A percentile compares a stretch with the other conserved stretches of the same genome.
Conservation (phyloP, 805 yeast genomes). For the Saccharomycopsis fermentans region DNA sequence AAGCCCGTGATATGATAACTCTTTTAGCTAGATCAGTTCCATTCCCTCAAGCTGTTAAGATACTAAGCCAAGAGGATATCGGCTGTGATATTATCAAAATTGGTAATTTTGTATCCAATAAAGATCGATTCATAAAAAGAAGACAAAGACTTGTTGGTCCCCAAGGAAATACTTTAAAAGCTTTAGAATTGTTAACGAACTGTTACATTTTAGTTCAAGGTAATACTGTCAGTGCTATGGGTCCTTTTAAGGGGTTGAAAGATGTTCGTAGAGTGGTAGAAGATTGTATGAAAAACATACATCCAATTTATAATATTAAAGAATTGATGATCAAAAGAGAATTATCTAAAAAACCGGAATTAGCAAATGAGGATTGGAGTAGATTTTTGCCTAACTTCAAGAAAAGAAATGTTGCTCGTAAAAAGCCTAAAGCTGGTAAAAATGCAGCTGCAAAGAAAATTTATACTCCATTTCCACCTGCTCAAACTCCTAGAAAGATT, state of each 20-base stretch:
- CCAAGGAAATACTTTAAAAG: constrained; percentile 91
- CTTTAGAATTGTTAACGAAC: constrained; percentile 86
- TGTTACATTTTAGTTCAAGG: constrained; percentile 97
- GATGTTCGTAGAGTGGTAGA: constrained; percentile 90
- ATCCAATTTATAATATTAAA: constrained; percentile 96
- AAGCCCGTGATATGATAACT: constrained; percentile 91
- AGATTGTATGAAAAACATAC: constrained; percentile 94
- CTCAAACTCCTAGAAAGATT: constrained; percentile 91
- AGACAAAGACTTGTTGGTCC: constrained; percentile 96
- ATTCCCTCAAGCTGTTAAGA: constrained; percentile 89
- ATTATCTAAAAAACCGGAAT: constrained; percentile 86
- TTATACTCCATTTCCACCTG: constrained; percentile 99
- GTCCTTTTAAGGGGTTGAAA: constrained; percentile 87
- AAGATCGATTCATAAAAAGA: constrained; percentile 89
- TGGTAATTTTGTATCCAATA: constrained; percentile 78
- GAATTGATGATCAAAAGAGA: constrained; percentile 97
- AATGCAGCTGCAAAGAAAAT: constrained; percentile 40
- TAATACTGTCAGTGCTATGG: constrained; percentile 94
- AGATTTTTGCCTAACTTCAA: constrained; percentile 93
- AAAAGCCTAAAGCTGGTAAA: constrained; percentile 60
- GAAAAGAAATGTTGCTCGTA: constrained; percentile 91
- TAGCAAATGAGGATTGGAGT: constrained; percentile 94
- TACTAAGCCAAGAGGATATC: constrained; percentile 70
- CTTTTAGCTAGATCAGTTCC: constrained; percentile 94
- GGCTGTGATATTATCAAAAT: constrained; percentile 96